Conservation (phyloP, 2,329 filamentous ascomycete species). For the Myrmaecium sp. region DNA sequence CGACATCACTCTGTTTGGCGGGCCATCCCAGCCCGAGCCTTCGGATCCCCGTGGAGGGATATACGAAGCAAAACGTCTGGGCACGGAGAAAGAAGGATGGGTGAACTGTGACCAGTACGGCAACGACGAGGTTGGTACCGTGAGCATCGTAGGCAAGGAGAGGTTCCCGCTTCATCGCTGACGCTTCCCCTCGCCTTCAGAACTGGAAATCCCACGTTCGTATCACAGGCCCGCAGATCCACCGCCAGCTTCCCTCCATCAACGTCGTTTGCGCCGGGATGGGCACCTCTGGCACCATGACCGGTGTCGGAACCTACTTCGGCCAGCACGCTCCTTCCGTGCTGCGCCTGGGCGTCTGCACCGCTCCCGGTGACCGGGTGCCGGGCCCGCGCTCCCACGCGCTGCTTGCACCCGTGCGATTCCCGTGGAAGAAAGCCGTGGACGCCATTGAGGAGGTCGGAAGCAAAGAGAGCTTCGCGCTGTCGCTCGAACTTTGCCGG, state of each 20-base stretch:
- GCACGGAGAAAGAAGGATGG: slow-evolving; percentile 24
- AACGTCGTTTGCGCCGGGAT: slow-evolving; percentile 39
- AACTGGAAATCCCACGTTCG: slow-evolving; percentile 38
- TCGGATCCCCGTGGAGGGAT: slow-evolving; percentile 37
- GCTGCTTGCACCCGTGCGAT: slow-evolving; percentile 33
- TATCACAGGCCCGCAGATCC: slow-evolving; percentile 44
- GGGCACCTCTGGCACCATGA: slow-evolving; percentile 35
- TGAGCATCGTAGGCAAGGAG: slow-evolving; percentile 9
- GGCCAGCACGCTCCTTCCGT: slow-evolving; percentile 27
- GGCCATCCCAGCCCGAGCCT: slow-evolving; percentile 41
- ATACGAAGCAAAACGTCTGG: slow-evolving; percentile 27
- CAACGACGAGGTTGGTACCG: slow-evolving; percentile 24
- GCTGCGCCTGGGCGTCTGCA: slow-evolving; percentile 28
- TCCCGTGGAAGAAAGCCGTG: slow-evolving; percentile 40
- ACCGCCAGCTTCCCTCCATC: slow-evolving; percentile 38
- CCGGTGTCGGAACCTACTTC: slow-evolving; percentile 28
- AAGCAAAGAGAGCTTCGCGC: slow-evolving; percentile 34
- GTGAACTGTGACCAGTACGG: slow-evolving; percentile 42
- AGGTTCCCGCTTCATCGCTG: slow-evolving; percentile 4
- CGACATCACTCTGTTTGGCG: slow-evolving; percentile 39
- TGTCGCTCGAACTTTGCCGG: slow-evolving; percentile 38
- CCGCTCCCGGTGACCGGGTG: slow-evolving; percentile 37
- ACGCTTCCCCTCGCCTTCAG: slow-evolving; percentile 20
- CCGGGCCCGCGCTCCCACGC: slow-evolving; percentile 39
- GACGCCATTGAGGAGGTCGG: slow-evolving; percentile 40